A percentile compares a stretch with the other conserved stretches of the same genome.
These are phyloP conservation scores for Beta macrorhiza DNA, from an alignment of 179 eudicot species.

Conservation along the genomic window DNA sequence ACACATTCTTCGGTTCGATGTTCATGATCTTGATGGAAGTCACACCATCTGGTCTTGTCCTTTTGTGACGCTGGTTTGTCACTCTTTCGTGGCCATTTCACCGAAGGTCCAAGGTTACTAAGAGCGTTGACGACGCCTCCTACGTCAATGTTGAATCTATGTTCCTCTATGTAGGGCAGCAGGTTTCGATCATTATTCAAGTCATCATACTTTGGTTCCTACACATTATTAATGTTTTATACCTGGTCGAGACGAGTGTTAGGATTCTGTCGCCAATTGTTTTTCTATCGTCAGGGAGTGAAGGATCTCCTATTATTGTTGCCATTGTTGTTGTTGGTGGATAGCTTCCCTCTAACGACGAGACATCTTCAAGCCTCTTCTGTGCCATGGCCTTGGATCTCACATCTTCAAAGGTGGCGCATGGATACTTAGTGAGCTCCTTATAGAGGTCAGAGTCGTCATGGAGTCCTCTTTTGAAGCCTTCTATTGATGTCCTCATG, in stretches of 20 bases:
- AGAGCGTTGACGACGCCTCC: not conserved
- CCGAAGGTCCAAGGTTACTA: too few species aligned
- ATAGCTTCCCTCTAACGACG: not conserved
- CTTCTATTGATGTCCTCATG: not conserved
- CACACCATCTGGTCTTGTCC: not conserved
- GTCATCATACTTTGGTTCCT: too few species aligned
- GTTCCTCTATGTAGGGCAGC: not conserved
- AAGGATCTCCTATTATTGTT: too few species aligned
- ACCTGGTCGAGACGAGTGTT: too few species aligned
- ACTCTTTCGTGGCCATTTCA: too few species aligned
- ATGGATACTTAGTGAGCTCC: not conserved
- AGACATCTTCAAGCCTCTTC: not conserved
- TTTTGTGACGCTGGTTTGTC: too few species aligned
- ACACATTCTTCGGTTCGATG: not conserved
- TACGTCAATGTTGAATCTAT: not conserved
- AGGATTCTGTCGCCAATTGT: too few species aligned
- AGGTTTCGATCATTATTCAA: too few species aligned
- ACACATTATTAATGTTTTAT: too few species aligned
- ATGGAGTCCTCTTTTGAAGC: not conserved
- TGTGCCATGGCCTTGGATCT: not conserved
- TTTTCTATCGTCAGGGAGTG: too few species aligned
- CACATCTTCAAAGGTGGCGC: not conserved
- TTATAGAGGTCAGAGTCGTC: not conserved
- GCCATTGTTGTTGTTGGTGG: not conserved
- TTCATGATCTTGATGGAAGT: not conserved